Evolutionary conservation across 1,284 basidiomycete species (phyloP), one percentile per base, ranked within the genome.

Genomic region (Pseudozyma hubeiensis): DNA sequence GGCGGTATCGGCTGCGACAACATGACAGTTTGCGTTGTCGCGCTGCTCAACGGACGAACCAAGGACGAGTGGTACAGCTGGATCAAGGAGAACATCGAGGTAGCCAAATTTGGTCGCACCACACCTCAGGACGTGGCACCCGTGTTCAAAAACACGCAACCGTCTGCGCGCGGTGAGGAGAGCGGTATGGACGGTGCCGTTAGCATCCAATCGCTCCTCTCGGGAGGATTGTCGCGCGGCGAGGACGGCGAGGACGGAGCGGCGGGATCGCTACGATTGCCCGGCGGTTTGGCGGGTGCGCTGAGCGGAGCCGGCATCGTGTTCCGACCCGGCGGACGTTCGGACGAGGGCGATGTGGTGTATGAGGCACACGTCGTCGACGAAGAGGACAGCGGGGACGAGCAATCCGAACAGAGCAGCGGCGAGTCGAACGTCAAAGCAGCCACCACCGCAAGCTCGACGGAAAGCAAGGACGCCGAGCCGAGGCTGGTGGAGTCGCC

Each of bases 1-100:
- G 93, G 93, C 46, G 96, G 97, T 16, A 93, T 98, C 68, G 97
- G 97, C 24, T 98, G 95, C 84, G 97, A 99, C 87, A 99, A 99
- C 87, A 99, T 99, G 97, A 99, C 97, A 0, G 88, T 97, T 57
- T 89, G 97, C 75, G 89, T 99, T 63, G 89, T 99, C 50, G 97
- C 93, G 5, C 85, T 99, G 51, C 88, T 97, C 34, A 88, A 92
- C 71, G 95, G 93, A 34, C 90, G 91, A 64, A 93, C 93, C 14
- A 90, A 91, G 84, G 91, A 93, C 71, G 91, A 97, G 83, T 99
- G 97, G 97, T 93, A 92, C 82, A 85, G 88, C 29, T 99, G 95
- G 97, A 86, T 99, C 75, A 90, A 89, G 69, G 89, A 94, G 53
- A 90, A 95, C 45, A 92, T 96, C 44, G 89, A 94, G 78, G 48